Base-by-base conservation (phyloP, 2,329 filamentous ascomycete genomes). In the Talaromyces marneffei region DNA sequence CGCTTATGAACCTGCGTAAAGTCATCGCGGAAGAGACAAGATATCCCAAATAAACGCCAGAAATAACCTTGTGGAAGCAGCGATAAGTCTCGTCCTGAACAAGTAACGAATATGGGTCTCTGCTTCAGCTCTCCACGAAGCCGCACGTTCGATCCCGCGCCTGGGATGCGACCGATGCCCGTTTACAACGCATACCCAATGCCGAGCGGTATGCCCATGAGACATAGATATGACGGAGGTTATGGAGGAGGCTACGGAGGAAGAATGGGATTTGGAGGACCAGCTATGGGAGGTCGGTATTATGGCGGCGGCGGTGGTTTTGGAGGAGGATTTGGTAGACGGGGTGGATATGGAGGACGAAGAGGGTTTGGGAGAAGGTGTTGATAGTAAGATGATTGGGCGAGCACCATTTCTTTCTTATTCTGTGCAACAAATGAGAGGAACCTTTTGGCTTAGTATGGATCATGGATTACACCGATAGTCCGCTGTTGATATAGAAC, bases 121-220 rank as follows among this genome's bases (percentile, higher is more conserved):
- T 59, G 57, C 33, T 59, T 59, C 31, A 59, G 57, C 27, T 12
- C 25, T 16, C 57, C 57, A 2, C 44, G 46, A 39, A 16, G 27
- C 8, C 33, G 37, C 4, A 12, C 42, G 12, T 59, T 40, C 14
- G 42, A 52, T 44, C 57, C 44, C 6, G 31, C 33, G 7, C 44
- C 57, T 16, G 44, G 46, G 31, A 50, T 59, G 9, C 31, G 25
- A 12, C 57, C 33, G 3, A 14, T 40, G 14, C 25, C 44, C 2
- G 35, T 53, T 12, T 50, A 31, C 20, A n/a, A 48, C 3, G 35
- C 25, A 25, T 27, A 48, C 9, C 56, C 56, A 37, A 59, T 59
- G 57, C 40, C 57, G 12, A 35, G 57, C 33, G 46, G 57, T 23
- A 31, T 50, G 42, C 46, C 44, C 23, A 59, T 52, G 46, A 18